Evolutionary conservation across 2,329 filamentous ascomycete species (phyloP).

Genomic region (Coniochaeta ligniaria): DNA sequence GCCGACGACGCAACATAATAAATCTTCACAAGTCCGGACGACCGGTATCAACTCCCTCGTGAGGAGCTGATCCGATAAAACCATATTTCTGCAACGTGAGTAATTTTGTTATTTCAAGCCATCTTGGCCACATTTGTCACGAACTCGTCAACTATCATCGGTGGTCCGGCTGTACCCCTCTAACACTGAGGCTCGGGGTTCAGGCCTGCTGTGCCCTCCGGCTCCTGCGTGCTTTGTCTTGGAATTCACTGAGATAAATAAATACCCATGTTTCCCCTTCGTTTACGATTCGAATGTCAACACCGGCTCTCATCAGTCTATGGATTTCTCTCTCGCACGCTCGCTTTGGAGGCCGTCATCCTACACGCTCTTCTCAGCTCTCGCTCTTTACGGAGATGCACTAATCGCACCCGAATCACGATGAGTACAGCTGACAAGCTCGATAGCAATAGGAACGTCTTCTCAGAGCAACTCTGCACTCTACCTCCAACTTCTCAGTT

Average conservation of each 20-base stretch:
- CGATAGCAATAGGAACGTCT: not conserved
- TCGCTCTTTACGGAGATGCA: not conserved
- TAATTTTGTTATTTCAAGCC: not conserved
- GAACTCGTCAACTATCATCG: too few species aligned
- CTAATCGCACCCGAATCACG: not conserved
- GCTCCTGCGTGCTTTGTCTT: too few species aligned
- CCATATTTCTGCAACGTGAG: not conserved
- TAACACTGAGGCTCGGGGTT: too few species aligned
- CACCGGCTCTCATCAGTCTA: not conserved
- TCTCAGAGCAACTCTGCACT: not conserved
- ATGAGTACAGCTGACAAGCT: not conserved
- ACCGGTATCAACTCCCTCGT: not conserved
- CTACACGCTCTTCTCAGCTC: not conserved
- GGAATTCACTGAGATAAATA: too few species aligned
- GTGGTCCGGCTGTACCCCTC: too few species aligned
- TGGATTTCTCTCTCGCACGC: not conserved
- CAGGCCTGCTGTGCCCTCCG: too few species aligned
- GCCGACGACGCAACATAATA: not conserved
- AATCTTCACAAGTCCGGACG: not conserved
- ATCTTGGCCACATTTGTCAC: too few species aligned
- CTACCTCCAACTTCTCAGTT: not conserved
- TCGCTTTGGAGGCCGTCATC: not conserved
- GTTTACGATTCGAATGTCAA: too few species aligned
- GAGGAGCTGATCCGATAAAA: not conserved
- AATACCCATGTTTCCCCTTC: too few species aligned